A percentile compares a stretch with the other conserved stretches of the same genome.
Evolutionary conservation across 202 grass and related monocot genomes (phyloP).

Genomic region (Hordeum pubiflorum): DNA sequence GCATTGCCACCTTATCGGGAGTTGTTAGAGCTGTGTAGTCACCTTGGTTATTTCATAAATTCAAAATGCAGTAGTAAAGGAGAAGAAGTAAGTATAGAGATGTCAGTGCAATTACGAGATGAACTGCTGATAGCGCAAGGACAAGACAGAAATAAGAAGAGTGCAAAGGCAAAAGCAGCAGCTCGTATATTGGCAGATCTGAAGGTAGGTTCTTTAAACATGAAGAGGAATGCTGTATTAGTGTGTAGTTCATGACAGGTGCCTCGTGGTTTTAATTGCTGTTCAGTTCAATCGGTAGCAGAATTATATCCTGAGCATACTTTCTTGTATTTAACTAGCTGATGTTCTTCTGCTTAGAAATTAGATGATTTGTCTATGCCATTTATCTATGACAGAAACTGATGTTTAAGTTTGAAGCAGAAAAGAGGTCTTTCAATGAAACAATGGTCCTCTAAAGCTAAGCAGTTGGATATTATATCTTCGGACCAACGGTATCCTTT

Average conservation of each 20-base stretch:
- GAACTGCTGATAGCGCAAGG: conserved; percentile 43
- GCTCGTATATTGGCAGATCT: conserved; percentile 60
- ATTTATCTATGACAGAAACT: conserved; percentile 7
- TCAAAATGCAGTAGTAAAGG: conserved; percentile 52
- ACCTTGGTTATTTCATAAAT: conserved; percentile 76
- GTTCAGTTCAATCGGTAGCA: conserved; percentile 8
- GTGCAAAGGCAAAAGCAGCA: conserved; percentile 66
- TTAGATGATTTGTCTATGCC: background rate
- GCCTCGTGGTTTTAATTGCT: background rate
- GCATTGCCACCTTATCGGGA: conserved; percentile 67
- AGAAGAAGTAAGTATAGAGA: conserved; percentile 59
- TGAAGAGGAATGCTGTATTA: conserved; percentile 9
- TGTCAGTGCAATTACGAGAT: conserved; percentile 56
- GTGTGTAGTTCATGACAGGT: background rate
- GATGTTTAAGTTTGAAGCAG: conserved; percentile 24
- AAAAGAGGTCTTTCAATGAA: conserved; percentile 39
- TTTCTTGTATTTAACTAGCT: background rate
- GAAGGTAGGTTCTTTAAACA: conserved; percentile 40
- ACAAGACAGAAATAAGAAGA: conserved; percentile 53
- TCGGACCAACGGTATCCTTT: conserved; percentile 13
- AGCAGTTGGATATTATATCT: conserved; percentile 21
- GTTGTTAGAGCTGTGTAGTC: conserved; percentile 62
- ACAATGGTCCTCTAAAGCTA: conserved; percentile 32
- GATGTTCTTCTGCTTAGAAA: no score
- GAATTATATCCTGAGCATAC: conserved; percentile 15